Evolutionary conservation across 2,329 filamentous ascomycete species (phyloP), one percentile per base, ranked within the genome.

Genomic region (Onygenales sp.): DNA sequence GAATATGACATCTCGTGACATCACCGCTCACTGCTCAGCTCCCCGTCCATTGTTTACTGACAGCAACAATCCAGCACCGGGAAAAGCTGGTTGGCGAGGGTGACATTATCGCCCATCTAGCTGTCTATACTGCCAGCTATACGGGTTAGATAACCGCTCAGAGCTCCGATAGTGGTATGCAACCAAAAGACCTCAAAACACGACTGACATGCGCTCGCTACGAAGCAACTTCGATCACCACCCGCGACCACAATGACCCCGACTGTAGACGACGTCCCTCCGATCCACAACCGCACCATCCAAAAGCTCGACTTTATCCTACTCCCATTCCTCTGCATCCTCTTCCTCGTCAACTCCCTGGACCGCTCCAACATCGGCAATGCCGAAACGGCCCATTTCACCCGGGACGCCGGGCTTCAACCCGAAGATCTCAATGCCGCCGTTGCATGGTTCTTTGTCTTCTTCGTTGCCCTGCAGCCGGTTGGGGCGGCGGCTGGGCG

Each of bases 391-490:
- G 81, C 81, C 27, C 78, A 72, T 70, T 83, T 82, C 62, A 82
- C 79, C 0, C 63, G 66, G 42, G 78, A 82, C 58, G 75, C 79
- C 31, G 79, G 78, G 0, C 68, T 80, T 1, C 65, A 66, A 3
- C 70, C 72, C n/a, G 67, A 68, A 39, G 79, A 81, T 59, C 63
- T 83, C 52, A 82, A 82, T 58, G 72, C 73, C 4, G 77, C 79
- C 2, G 75, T 82, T 8, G 77, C 77, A 21, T 71, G 76, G 51
- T 82, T 82, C 70, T 83, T 80, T 61, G 71, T 75, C 58, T 77
- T 78, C 53, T 83, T 82, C 59, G 79, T 83, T n/a, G 59, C 75
- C 0, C 68, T 82, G 10, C 80, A 82, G 58, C 79, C 80, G 0
- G 65, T 78, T 0, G 79, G 78, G 2, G 78, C 79, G 0, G 69